A percentile compares a stretch with the other conserved stretches of the same genome.
Evolutionary conservation across 495 filamentous ascomycete species (phyloP).

Genomic region (Neurospora intermedia): DNA sequence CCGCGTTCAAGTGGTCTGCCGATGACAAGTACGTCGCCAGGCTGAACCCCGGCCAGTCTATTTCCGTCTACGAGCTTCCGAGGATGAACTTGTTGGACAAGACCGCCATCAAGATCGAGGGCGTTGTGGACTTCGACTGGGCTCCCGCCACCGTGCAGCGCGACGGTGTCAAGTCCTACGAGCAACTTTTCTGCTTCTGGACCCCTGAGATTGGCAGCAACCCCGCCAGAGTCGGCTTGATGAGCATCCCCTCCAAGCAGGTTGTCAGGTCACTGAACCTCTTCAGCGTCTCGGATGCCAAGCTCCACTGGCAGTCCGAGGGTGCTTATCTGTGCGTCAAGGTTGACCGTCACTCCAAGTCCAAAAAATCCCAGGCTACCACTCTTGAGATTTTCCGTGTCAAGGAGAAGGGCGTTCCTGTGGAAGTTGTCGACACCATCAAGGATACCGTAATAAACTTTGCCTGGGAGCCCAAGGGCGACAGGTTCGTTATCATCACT

Average conservation of each 20-base stretch:
- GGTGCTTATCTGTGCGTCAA: conserved; percentile 92
- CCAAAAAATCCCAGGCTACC: conserved; percentile 92
- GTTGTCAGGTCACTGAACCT: conserved; percentile 88
- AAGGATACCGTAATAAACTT: conserved; percentile 99
- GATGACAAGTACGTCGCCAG: conserved; percentile 96
- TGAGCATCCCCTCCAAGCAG: conserved; percentile 91
- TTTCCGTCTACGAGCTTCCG: conserved; percentile 90
- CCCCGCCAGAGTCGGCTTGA: conserved; percentile 91
- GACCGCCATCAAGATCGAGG: conserved; percentile 86
- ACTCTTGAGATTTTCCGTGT: conserved; percentile 98
- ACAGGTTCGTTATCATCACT: conserved; percentile 95
- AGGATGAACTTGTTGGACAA: conserved; percentile 85
- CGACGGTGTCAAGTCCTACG: conserved; percentile 76
- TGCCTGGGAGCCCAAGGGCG: conserved; percentile 95
- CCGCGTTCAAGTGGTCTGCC: conserved; percentile 97
- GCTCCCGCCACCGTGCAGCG: conserved; percentile 68
- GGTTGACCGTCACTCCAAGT: conserved; percentile 97
- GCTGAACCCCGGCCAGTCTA: conserved; percentile 74
- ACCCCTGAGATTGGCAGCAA: conserved; percentile 97
- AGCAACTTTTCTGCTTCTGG: conserved; percentile 97
- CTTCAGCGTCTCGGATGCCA: conserved; percentile 94
- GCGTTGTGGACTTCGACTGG: conserved; percentile 97
- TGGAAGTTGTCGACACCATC: conserved; percentile 93
- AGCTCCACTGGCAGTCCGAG: conserved; percentile 95
- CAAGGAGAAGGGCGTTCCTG: conserved; percentile 90